These are phyloP conservation scores for Berberis vulgaris DNA, from an alignment of 164 flowering plant species.

Conservation along the genomic window DNA sequence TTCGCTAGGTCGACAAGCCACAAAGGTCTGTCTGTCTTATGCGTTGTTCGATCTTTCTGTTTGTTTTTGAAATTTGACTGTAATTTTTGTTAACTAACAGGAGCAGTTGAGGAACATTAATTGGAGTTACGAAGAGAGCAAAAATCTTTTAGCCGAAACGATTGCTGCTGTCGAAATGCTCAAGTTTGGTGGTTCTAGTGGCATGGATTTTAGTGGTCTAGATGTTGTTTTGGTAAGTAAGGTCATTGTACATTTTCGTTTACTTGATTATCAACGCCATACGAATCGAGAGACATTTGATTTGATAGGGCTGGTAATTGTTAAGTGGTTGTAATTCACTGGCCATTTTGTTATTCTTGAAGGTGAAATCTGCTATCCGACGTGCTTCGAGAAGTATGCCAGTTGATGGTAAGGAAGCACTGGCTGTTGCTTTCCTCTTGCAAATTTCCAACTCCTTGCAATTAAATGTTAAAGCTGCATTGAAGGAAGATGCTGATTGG, in stretches of 20 bases:
- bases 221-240: slow-evolving; percentile 38
- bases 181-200: slow-evolving; percentile 45
- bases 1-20: slow-evolving; percentile 59
- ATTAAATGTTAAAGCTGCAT: slow-evolving; percentile 43
- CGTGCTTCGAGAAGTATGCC: slow-evolving; percentile 46
- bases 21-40: slow-evolving; percentile 31
- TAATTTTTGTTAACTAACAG: slow-evolving; percentile 16
- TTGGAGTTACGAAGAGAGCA: slow-evolving; percentile 57
- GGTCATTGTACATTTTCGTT: background rate
- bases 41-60: background rate
- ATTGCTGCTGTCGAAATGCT: slow-evolving; percentile 76
- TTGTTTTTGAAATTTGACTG: background rate
- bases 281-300: background rate
- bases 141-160: slow-evolving; percentile 60
- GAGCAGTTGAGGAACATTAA: slow-evolving; percentile 53
- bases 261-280: background rate
- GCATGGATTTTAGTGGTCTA: slow-evolving; percentile 47
- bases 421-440: slow-evolving; percentile 50
- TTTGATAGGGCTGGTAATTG: background rate
- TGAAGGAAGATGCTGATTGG: slow-evolving; percentile 71
- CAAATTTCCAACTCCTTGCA: slow-evolving; percentile 54
- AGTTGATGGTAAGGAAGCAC: slow-evolving; percentile 56
- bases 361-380: slow-evolving; percentile 70
- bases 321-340: background rate
- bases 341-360: slow-evolving; percentile 9